Percentiles rank a stretch among this genome's conserved stretches.
These are phyloP conservation scores for Rhodotorula sp. DNA, from an alignment of 1,284 basidiomycete species.

Conservation along the genomic window DNA sequence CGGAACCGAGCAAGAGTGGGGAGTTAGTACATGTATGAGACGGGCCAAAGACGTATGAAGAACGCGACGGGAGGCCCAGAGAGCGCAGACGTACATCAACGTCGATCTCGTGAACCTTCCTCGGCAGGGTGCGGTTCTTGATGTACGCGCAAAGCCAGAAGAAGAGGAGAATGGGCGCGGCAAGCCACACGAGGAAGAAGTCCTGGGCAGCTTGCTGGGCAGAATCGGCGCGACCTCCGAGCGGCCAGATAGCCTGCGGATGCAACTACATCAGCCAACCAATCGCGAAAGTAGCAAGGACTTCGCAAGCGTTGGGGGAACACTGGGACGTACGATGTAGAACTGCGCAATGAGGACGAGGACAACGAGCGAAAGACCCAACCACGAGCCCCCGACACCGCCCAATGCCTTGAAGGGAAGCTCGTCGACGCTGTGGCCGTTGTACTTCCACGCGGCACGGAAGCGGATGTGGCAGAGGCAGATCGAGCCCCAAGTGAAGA, in stretches of 20 bases:
- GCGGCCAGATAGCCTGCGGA: constrained; percentile 46
- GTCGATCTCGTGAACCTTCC: constrained; percentile 49
- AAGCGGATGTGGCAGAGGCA: constrained; percentile 48
- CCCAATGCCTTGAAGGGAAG: constrained; percentile 54
- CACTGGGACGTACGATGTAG: constrained; percentile 43
- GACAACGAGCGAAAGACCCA: constrained; percentile 49
- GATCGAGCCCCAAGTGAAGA: constrained; percentile 52
- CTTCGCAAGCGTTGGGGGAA: too few species aligned
- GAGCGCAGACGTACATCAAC: constrained; percentile 43
- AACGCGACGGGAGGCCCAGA: too few species aligned
- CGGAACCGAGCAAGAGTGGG: too few species aligned
- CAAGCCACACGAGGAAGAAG: constrained; percentile 54
- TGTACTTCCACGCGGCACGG: constrained; percentile 53
- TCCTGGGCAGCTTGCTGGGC: constrained; percentile 44
- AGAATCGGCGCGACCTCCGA: constrained; percentile 41
- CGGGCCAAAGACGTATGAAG: too few species aligned
- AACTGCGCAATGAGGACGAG: constrained; percentile 48
- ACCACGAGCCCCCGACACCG: constrained; percentile 52
- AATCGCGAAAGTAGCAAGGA: too few species aligned
- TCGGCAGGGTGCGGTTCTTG: constrained; percentile 48
- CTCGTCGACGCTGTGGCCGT: constrained; percentile 53
- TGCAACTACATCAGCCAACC: too few species aligned
- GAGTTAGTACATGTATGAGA: too few species aligned
- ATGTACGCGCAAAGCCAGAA: constrained; percentile 48
- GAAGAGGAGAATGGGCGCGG: constrained; percentile 43